A percentile compares a stretch with the other conserved stretches of the same genome.
Conservation (phyloP, 345 rosid genomes). For the Gossypium longicalyx region DNA sequence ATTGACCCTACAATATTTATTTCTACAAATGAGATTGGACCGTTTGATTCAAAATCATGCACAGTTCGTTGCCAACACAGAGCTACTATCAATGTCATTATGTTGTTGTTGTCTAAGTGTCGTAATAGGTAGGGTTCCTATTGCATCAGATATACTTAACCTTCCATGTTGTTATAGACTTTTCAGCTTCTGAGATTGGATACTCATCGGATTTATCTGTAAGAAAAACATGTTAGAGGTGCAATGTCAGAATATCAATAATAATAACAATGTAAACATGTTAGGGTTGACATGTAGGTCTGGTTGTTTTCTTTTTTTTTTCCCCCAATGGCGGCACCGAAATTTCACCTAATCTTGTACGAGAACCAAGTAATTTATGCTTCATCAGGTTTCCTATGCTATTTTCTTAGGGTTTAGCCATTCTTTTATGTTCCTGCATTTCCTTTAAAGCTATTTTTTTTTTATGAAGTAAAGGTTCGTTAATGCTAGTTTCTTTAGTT, state of each 20-base stretch:
- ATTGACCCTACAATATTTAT: background rate
- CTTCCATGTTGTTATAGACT: background rate
- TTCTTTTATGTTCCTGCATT: background rate
- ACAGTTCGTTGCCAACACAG: background rate
- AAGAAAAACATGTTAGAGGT: background rate
- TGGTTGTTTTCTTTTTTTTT: background rate
- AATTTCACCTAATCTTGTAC: background rate
- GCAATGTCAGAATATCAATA: background rate
- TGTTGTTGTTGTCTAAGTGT: background rate
- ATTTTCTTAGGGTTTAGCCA: background rate
- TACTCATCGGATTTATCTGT: background rate
- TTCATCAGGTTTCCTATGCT: no score
- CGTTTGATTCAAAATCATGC: conserved; percentile 9
- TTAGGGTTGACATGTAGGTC: background rate
- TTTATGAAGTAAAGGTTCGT: no score
- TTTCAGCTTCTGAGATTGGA: conserved; percentile 1
- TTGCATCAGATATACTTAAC: background rate
- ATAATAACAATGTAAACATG: background rate
- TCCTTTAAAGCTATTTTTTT: no score
- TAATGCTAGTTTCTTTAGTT: background rate
- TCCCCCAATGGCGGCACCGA: conserved; percentile 2
- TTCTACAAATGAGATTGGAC: background rate
- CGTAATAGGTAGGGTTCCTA: background rate
- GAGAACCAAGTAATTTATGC: no score
- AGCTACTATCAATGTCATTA: background rate